Evolutionary conservation across 169 alveolate genomes (phyloP).

Genomic region (Cryptosporidium meleagridis): DNA sequence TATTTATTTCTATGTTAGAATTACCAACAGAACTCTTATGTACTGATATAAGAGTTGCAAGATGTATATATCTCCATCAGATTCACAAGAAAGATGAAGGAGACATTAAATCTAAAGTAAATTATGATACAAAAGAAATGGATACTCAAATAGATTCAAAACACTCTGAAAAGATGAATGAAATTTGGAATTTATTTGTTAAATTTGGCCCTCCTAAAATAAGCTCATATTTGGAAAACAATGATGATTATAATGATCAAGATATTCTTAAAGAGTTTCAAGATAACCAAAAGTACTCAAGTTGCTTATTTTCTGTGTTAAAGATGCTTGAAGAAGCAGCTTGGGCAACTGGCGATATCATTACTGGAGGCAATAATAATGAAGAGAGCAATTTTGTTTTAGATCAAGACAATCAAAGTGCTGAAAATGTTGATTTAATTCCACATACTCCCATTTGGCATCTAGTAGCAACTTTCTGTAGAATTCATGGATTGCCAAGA

Average conservation of each 20-base stretch:
- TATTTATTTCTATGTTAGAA: slow-evolving; percentile 36
- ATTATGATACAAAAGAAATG: slow-evolving; percentile 25
- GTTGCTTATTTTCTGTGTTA: slow-evolving; percentile 27
- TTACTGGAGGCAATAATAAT: not conserved
- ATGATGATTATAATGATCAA: not conserved
- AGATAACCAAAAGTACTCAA: slow-evolving; percentile 36
- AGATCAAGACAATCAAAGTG: not conserved
- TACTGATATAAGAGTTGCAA: slow-evolving; percentile 63
- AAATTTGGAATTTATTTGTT: slow-evolving; percentile 54
- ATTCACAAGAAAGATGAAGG: slow-evolving; percentile 13
- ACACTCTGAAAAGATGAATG: slow-evolving; percentile 25
- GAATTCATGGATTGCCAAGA: slow-evolving; percentile 82
- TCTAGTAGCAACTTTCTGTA: slow-evolving; percentile 81
- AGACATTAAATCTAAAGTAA: not conserved
- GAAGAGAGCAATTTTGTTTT: slow-evolving; percentile 49
- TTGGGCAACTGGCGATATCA: slow-evolving; percentile 79
- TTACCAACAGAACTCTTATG: slow-evolving; percentile 46
- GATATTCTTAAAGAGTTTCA: slow-evolving; percentile 4
- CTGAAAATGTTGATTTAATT: slow-evolving; percentile 3
- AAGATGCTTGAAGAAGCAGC: slow-evolving; percentile 83
- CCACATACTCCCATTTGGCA: slow-evolving; percentile 82
- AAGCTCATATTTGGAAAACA: slow-evolving; percentile 13
- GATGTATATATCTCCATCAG: slow-evolving; percentile 67
- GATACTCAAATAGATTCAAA: slow-evolving; percentile 10
- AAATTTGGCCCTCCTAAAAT: slow-evolving; percentile 57